Percentiles rank a stretch among this genome's conserved stretches.
These are phyloP conservation scores for Amanita pseudoporphyria DNA, from an alignment of 768 basidiomycete species.

Conservation along the genomic window DNA sequence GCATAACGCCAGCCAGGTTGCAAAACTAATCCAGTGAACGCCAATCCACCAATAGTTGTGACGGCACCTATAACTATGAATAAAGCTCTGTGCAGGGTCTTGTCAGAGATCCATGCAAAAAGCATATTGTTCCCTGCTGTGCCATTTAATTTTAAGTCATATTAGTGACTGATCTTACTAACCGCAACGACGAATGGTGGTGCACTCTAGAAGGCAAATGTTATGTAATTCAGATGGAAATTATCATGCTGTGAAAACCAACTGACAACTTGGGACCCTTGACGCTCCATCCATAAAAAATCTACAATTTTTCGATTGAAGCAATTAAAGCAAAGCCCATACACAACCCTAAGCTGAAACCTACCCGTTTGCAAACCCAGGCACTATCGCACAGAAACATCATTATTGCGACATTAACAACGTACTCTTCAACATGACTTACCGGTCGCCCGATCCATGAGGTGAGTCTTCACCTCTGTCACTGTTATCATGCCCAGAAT, in stretches of 20 bases:
- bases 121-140: constrained; percentile 26
- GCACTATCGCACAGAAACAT: constrained; percentile 44
- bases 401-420: constrained; percentile 20
- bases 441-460: constrained; percentile 39
- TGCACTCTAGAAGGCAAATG: constrained; percentile 25
- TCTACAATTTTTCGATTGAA: constrained; percentile 15
- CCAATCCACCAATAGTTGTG: constrained; percentile 31
- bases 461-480: constrained; percentile 25
- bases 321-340: not conserved
- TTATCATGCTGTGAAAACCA: too few relatives aligned
- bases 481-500: constrained; percentile 31
- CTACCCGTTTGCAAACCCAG: constrained; percentile 40
- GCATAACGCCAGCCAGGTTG: constrained; percentile 30
- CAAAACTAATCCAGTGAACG: constrained; percentile 29
- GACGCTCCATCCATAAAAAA: constrained; percentile 40
- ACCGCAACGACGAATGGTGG: constrained; percentile 41
- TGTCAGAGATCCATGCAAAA: constrained; percentile 40
- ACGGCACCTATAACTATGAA: constrained; percentile 33
- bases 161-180: constrained; percentile 11
- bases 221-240: too few relatives aligned
- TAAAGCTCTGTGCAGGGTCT: constrained; percentile 29
- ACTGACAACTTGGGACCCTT: constrained; percentile 33
- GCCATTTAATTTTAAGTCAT: constrained; percentile 7
- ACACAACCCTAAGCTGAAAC: constrained; percentile 10
- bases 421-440: constrained; percentile 2